phyloP scores from a whole-genome alignment of 331 rosid species.

The Malus hybrid region DNA sequence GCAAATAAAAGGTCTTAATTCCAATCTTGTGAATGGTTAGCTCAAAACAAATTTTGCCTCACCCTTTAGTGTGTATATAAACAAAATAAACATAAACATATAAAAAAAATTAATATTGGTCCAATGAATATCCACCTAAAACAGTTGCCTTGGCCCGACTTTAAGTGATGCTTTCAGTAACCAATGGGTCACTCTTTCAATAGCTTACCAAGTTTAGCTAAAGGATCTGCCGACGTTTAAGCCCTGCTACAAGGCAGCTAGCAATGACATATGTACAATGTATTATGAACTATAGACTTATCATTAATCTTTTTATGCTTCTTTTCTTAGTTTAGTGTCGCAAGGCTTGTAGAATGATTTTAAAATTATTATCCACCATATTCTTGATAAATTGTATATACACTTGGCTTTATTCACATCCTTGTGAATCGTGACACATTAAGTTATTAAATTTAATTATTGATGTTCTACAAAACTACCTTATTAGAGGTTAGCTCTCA shows the following conservation, averaged over 20 bases:
- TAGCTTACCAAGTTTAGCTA: not conserved
- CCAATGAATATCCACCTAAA: not conserved
- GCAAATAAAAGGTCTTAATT: too few species aligned
- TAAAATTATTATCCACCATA: too few species aligned
- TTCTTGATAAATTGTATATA: too few species aligned
- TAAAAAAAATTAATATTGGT: not conserved
- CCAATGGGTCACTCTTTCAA: not conserved
- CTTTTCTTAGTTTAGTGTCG: not conserved
- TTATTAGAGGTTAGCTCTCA: not conserved
- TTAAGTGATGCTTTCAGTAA: not conserved
- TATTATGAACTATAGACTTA: not conserved
- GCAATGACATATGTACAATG: not conserved
- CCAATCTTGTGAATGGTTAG: rapidly evolving
- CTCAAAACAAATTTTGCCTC: not conserved
- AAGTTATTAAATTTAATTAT: too few species aligned
- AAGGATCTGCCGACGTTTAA: not conserved
- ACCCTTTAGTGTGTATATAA: not conserved
- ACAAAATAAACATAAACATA: not conserved
- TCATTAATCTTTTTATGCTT: not conserved
- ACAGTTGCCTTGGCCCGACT: not conserved
- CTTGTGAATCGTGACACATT: not conserved
- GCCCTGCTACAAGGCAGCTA: not conserved
- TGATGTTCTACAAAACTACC: not conserved
- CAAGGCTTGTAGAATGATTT: not conserved
- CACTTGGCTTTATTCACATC: too few species aligned